phyloP scores from a whole-genome alignment of 2,329 filamentous ascomycete species.

The Helotiales sp. region DNA sequence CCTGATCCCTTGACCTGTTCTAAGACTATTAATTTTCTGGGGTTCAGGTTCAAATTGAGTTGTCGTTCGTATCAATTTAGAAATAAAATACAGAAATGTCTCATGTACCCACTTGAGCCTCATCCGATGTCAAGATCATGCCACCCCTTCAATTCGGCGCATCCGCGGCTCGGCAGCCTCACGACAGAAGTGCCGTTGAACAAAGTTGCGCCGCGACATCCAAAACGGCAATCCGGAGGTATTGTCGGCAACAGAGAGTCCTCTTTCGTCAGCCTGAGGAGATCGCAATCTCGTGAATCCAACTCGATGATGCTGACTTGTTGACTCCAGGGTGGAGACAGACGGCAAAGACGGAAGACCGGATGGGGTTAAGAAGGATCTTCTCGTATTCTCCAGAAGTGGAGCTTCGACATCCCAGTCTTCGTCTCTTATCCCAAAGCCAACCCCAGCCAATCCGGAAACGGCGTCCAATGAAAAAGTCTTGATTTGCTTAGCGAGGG shows the following conservation, averaged over 20 bases:
- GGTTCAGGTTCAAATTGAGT: not conserved
- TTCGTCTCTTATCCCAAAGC: not conserved
- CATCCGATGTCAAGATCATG: not conserved
- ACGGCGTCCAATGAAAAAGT: slow-evolving; percentile 5
- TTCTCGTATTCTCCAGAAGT: not conserved
- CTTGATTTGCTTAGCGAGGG: not conserved
- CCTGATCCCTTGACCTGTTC: too few relatives aligned
- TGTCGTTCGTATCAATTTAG: not conserved
- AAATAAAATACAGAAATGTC: not conserved
- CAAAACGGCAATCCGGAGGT: not conserved
- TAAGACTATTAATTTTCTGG: too few relatives aligned
- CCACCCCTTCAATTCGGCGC: not conserved
- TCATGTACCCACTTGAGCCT: not conserved
- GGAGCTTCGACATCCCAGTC: not conserved
- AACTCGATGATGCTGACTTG: not conserved
- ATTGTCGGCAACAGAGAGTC: not conserved
- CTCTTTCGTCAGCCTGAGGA: slow-evolving; percentile 1
- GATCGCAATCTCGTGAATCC: slow-evolving; percentile 8
- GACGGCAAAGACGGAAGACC: slow-evolving; percentile 5
- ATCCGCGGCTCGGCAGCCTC: not conserved
- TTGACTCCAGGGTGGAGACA: not conserved
- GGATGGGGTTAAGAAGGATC: slow-evolving; percentile 1
- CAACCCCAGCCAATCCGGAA: not conserved
- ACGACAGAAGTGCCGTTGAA: not conserved
- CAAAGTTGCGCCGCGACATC: not conserved